Evolutionary conservation across 148 eudicot species (phyloP).

Genomic region (Rhododendron kiyosumense): DNA sequence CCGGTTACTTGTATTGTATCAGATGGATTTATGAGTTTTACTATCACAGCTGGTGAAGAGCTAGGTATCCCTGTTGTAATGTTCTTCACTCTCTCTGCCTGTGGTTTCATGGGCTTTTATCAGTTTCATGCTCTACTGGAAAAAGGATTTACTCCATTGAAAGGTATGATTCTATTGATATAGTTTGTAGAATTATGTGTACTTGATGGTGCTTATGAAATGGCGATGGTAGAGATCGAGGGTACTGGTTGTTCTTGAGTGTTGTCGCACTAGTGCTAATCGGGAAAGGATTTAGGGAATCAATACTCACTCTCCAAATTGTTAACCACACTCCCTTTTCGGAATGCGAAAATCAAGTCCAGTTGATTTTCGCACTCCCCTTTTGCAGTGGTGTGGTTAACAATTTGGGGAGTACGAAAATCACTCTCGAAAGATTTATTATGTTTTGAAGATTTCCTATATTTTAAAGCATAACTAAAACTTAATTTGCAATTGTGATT

Average conservation of each 20-base stretch:
- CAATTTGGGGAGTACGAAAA: too few relatives aligned
- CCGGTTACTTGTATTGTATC: constrained; percentile 20
- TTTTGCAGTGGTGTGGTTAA: too few relatives aligned
- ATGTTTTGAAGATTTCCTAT: background rate
- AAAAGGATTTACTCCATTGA: background rate
- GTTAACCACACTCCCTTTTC: too few relatives aligned
- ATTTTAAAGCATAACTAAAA: background rate
- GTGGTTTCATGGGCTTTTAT: constrained; percentile 20
- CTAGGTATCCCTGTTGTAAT: constrained; percentile 16
- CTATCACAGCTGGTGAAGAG: constrained; percentile 12
- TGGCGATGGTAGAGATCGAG: background rate
- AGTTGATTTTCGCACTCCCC: too few relatives aligned
- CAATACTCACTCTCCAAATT: too few relatives aligned
- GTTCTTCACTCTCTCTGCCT: constrained; percentile 19
- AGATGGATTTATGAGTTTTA: constrained; percentile 19
- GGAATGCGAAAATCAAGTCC: too few relatives aligned
- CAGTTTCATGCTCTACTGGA: constrained; percentile 13
- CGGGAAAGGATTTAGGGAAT: too few relatives aligned
- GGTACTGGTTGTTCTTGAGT: background rate
- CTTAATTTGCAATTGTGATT: background rate
- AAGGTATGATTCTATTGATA: constrained; percentile 1
- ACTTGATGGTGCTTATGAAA: background rate
- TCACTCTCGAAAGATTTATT: too few relatives aligned
- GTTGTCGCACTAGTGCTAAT: too few relatives aligned
- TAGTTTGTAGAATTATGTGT: background rate